Base-by-base conservation (phyloP, 2,329 filamentous ascomycete species). In the Scytalidium sp. region DNA sequence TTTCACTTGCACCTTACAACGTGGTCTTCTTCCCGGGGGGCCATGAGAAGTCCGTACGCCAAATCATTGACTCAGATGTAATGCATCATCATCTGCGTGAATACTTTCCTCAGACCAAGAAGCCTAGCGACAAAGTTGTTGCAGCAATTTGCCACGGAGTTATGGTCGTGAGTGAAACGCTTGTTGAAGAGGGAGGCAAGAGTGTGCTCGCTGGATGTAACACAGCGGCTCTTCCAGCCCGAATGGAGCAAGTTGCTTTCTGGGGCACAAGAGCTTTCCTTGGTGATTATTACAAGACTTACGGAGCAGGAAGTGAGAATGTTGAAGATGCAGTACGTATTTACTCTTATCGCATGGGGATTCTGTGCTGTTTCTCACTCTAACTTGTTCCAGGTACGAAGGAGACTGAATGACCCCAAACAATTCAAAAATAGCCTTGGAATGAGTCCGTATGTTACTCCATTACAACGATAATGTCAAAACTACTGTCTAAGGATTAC, bases 211-310 rank as follows among this genome's bases (percentile, higher is more conserved):
- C 72, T 45, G 71, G 75, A 23, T 75, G 70, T 52, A 60, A 57
- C 3, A 80, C 76, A 5, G 79, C 77, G 1, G 70, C 76, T 0
- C 61, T 80, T 41, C 76, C 76, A 0, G 68, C 67, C 0, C 60
- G 67, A 20, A 78, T 79, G 58, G 77, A 80, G 59, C 71, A 75
- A 53, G 46, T 67, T 17, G 73, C 73, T 1, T 80, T 72, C 51
- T 76, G 74, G 69, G 67, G 69, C 3, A 80, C 77, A 3, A 64
- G 74, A 32, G 61, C 65, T 2, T 73, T 78, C 40, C 59, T 80
- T 11, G 77, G 76, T 3, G 77, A 80, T 49, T 80, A 80, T 54
- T 80, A 79, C 60, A 80, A 80, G 69, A 79, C 76, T 2, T 80
- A 77, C 49, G 78, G 78, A 1, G 70, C 71, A 3, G 70, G 75